These are phyloP conservation scores for Cicer bijugum DNA, from an alignment of 306 rosid genomes.

Conservation along the genomic window DNA sequence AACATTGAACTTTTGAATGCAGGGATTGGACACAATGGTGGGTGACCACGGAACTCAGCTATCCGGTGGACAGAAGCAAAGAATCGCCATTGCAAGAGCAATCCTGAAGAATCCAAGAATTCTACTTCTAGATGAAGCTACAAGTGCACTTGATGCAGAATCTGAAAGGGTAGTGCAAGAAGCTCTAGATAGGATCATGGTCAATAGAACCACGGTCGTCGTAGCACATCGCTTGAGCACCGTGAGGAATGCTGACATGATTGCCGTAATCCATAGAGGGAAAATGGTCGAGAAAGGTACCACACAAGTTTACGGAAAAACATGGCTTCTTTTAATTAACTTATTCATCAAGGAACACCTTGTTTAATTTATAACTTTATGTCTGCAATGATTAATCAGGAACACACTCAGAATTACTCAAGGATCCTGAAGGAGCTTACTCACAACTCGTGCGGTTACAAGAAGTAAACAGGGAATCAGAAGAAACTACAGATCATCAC, in stretches of 20 bases:
- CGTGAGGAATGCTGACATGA: conserved; percentile 78
- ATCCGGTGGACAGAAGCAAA: conserved; percentile 92
- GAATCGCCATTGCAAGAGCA: conserved; percentile 92
- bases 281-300: conserved; percentile 93
- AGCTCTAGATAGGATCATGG: conserved; percentile 86
- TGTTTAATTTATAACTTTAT: neutral
- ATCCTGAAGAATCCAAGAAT: conserved; percentile 82
- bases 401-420: conserved; percentile 64
- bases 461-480: conserved; percentile 59
- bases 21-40: conserved; percentile 87
- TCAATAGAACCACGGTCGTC: conserved; percentile 78
- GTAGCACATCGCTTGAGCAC: conserved; percentile 97
- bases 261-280: conserved; percentile 90
- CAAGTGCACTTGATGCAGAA: conserved; percentile 92
- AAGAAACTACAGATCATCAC: conserved; percentile 45
- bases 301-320: too few relatives aligned
- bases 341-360: too few relatives aligned
- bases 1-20: conserved; percentile 9
- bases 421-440: conserved; percentile 83
- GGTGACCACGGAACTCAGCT: conserved; percentile 93
- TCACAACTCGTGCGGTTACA: conserved; percentile 79
- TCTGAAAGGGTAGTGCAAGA: conserved; percentile 94
- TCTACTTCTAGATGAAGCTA: conserved; percentile 88
- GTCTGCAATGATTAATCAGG: conserved; percentile 55
- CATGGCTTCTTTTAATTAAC: too few relatives aligned